A percentile compares a stretch with the other conserved stretches of the same genome.
Evolutionary conservation across 2,329 filamentous ascomycete species (phyloP).

Genomic region (Tolypocladium sp.): DNA sequence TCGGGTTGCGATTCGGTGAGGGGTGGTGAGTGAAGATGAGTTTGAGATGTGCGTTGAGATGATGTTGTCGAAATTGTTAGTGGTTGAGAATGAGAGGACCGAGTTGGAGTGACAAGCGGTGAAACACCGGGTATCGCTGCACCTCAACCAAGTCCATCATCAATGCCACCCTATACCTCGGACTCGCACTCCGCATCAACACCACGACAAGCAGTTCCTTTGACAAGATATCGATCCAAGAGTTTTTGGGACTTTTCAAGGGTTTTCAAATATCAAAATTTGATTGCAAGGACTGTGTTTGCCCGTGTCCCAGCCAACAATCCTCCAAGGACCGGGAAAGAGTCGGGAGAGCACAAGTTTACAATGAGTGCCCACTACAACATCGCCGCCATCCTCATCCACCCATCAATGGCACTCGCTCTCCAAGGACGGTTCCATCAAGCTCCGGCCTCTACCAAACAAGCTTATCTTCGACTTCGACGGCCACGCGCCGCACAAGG

Average conservation of each 20-base stretch:
- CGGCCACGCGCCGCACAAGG: neutral
- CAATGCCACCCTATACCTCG: neutral
- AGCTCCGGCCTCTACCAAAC: neutral
- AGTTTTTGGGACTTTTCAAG: neutral
- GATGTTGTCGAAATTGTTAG: neutral
- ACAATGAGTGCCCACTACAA: neutral
- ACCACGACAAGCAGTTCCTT: neutral
- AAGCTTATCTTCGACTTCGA: neutral
- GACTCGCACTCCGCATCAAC: neutral
- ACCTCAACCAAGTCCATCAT: neutral
- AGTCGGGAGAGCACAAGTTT: neutral
- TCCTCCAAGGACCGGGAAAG: neutral
- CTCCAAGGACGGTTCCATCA: neutral
- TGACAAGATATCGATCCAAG: neutral
- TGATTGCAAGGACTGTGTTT: neutral
- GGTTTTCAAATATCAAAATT: neutral
- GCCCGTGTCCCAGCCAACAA: too few species aligned
- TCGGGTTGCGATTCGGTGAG: neutral
- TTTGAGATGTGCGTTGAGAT: neutral
- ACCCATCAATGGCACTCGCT: neutral
- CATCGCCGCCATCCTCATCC: neutral
- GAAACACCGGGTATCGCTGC: neutral
- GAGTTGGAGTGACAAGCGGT: neutral
- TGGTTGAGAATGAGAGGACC: neutral
- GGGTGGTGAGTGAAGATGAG: neutral